phyloP scores from a whole-genome alignment of 345 rosid species.

The Limnanthes douglasii region DNA sequence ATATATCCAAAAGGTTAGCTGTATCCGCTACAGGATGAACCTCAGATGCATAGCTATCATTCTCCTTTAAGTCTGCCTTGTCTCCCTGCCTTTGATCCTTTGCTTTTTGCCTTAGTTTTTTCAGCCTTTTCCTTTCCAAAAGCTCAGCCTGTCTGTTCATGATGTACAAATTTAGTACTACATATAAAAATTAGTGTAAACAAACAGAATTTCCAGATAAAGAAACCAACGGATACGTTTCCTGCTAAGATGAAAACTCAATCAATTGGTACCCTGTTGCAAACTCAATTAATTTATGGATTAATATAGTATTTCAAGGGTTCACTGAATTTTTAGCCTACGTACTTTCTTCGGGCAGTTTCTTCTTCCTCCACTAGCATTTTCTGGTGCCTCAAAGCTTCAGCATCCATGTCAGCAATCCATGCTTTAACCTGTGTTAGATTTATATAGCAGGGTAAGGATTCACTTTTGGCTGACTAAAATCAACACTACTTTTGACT shows the following conservation, averaged over 20 bases:
- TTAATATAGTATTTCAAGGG: background rate
- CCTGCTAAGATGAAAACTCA: background rate
- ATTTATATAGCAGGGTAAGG: too few relatives aligned
- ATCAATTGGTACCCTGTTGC: constrained; percentile 2
- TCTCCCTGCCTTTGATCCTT: constrained; percentile 43
- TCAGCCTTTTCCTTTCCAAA: constrained; percentile 70
- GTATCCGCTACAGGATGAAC: constrained; percentile 29
- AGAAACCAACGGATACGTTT: background rate
- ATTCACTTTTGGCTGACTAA: too few relatives aligned
- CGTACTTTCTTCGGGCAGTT: constrained; percentile 79
- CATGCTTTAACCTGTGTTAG: constrained; percentile 70
- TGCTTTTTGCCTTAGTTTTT: constrained; percentile 65
- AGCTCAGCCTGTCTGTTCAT: constrained; percentile 56
- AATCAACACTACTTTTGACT: too few relatives aligned
- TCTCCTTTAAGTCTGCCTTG: constrained; percentile 19
- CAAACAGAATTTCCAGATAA: constrained; percentile 1
- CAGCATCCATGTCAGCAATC: constrained; percentile 92
- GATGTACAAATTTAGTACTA: constrained; percentile 3
- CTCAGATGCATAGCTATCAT: constrained; percentile 26
- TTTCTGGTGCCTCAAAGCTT: constrained; percentile 88
- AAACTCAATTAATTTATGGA: background rate
- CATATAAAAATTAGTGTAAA: background rate
- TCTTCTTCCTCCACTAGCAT: constrained; percentile 94
- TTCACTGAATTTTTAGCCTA: constrained; percentile 6
- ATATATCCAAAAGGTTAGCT: constrained; percentile 19